Conservation (phyloP, 2,329 filamentous ascomycete species). For the Alternaria incomplexa region DNA sequence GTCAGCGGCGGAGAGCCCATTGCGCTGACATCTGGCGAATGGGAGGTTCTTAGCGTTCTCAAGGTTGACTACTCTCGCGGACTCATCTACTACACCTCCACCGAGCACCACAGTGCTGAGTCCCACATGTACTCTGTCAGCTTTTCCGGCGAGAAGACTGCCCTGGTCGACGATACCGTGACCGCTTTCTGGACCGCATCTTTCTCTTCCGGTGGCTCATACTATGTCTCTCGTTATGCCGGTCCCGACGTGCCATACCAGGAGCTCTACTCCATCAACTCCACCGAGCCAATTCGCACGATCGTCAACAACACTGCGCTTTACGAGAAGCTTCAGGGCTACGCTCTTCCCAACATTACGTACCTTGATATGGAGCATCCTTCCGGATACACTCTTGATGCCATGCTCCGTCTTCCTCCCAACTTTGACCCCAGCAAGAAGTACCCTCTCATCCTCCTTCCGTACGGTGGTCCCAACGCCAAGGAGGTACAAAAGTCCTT, state of each 20-base stretch:
- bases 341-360: conserved; percentile 68
- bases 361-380: conserved; percentile 69
- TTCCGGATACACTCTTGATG: conserved; percentile 66
- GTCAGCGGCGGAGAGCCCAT: conserved; percentile 62
- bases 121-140: conserved; percentile 72
- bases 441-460: conserved; percentile 71
- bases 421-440: conserved; percentile 68
- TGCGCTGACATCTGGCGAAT: conserved; percentile 68
- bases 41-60: conserved; percentile 67
- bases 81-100: conserved; percentile 69
- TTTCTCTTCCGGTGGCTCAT: conserved; percentile 67
- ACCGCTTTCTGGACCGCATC: conserved; percentile 68
- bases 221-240: conserved; percentile 69
- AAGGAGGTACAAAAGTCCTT: conserved; percentile 67
- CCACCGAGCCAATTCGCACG: conserved; percentile 62
- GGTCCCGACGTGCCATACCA: conserved; percentile 74
- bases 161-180: conserved; percentile 67
- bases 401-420: conserved; percentile 69
- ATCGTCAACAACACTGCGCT: conserved; percentile 67
- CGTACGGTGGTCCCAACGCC: conserved; percentile 71
- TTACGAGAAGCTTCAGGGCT: conserved; percentile 61
- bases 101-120: conserved; percentile 70
- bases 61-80: conserved; percentile 64
- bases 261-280: conserved; percentile 66
- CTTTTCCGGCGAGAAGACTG: conserved; percentile 61